Evolutionary conservation across 179 eudicot species (phyloP).

Genomic region (Kewa caespitosa): DNA sequence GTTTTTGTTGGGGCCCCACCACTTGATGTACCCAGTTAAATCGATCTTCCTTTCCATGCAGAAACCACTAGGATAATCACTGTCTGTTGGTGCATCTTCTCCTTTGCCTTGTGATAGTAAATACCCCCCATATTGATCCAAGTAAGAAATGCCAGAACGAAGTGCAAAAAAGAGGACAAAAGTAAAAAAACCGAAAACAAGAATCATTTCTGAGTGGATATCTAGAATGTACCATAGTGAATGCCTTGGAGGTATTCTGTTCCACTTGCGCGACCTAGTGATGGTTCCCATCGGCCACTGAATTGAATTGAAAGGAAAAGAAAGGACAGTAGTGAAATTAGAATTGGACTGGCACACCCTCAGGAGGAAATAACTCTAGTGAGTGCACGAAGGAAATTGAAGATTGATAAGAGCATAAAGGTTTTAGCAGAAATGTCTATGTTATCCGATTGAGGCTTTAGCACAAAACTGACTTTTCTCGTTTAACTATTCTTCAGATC

Average conservation of each 20-base stretch:
- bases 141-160: constrained; percentile 8
- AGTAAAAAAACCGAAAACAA: background rate
- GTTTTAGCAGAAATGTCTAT: background rate
- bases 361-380: background rate
- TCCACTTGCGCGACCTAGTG: constrained; percentile 66
- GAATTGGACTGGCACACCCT: constrained; percentile 2
- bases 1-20: constrained; percentile 80
- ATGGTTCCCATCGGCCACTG: constrained; percentile 82
- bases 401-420: background rate
- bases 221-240: constrained; percentile 67
- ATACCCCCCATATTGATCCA: background rate
- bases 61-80: constrained; percentile 62
- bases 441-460: background rate
- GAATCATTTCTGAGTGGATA: constrained; percentile 1
- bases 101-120: constrained; percentile 42
- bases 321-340: constrained; percentile 7
- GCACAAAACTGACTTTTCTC: too few relatives aligned
- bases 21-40: constrained; percentile 77
- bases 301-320: constrained; percentile 11
- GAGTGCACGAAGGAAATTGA: background rate
- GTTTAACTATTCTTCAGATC: too few relatives aligned
- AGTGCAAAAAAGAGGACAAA: background rate
- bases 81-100: constrained; percentile 56
- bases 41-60: constrained; percentile 85
- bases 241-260: constrained; percentile 59